These are phyloP conservation scores for Tripterygium wilfordii DNA, from an alignment of 177 flowering plant species.

Conservation along the genomic window DNA sequence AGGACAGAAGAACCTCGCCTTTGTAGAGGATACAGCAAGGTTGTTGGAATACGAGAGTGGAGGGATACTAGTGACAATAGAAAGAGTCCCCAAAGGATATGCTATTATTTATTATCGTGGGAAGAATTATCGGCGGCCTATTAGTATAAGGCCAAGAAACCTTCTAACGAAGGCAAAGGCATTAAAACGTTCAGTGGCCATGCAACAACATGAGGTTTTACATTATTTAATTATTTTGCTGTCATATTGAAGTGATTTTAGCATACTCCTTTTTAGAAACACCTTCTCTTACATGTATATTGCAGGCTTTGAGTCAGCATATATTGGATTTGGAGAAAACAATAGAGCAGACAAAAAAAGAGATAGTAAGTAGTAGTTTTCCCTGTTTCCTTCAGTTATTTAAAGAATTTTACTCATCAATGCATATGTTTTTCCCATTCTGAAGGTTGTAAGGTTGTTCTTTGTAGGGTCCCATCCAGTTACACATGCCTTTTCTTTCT, in stretches of 20 bases:
- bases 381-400: not conserved
- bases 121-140: conserved; percentile 87
- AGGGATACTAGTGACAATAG: conserved; percentile 87
- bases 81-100: conserved; percentile 86
- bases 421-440: no score
- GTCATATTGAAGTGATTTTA: no score
- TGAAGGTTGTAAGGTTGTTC: no score
- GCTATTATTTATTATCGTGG: conserved; percentile 93
- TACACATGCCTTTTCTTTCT: no score
- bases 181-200: conserved; percentile 84
- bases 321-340: conserved; percentile 74
- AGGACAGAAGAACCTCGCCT: conserved; percentile 79
- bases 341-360: conserved; percentile 59
- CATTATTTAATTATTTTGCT: conserved; percentile 5
- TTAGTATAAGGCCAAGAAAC: conserved; percentile 82
- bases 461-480: no score
- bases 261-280: no score
- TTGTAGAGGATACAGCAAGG: conserved; percentile 93
- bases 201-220: conserved; percentile 98
- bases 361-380: conserved; percentile 56
- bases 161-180: conserved; percentile 95
- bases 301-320: conserved; percentile 95
- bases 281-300: not conserved
- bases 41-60: conserved; percentile 94
- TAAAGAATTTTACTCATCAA: not conserved